Evolutionary conservation across 306 rosid species (phyloP).

Genomic region (Geum urbanum): DNA sequence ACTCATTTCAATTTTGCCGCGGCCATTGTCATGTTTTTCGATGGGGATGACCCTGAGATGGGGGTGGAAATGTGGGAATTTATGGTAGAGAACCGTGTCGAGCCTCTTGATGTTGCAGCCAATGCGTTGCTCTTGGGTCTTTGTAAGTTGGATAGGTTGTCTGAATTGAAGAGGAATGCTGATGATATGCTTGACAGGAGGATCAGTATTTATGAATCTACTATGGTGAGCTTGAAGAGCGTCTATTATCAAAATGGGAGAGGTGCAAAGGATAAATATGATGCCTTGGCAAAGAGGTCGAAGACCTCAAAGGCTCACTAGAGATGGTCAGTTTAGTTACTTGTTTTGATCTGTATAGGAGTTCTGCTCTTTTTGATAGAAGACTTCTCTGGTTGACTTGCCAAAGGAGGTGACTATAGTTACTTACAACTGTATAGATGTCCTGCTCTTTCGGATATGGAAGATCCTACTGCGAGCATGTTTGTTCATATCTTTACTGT

Average conservation of each 20-base stretch:
- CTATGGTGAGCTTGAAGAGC: slow-evolving; percentile 50
- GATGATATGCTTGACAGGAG: slow-evolving; percentile 54
- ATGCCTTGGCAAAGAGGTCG: slow-evolving; percentile 52
- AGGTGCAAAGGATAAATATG: slow-evolving; percentile 51
- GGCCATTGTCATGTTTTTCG: slow-evolving; percentile 55
- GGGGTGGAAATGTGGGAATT: slow-evolving; percentile 59
- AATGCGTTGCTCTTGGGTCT: slow-evolving; percentile 64
- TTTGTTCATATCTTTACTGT: background rate
- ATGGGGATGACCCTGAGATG: slow-evolving; percentile 62
- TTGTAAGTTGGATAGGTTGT: slow-evolving; percentile 42
- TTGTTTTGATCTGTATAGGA: slow-evolving; percentile 1
- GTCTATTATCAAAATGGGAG: slow-evolving; percentile 50
- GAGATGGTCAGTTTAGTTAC: slow-evolving; percentile 17
- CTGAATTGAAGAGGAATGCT: slow-evolving; percentile 42
- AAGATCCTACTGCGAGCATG: background rate
- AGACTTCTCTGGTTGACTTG: background rate
- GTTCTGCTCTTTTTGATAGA: background rate
- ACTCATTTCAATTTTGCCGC: slow-evolving; percentile 42
- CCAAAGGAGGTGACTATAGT: too few relatives aligned
- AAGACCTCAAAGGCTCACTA: slow-evolving; percentile 24
- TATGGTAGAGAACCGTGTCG: slow-evolving; percentile 44
- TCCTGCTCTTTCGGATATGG: too few relatives aligned
- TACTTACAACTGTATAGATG: too few relatives aligned
- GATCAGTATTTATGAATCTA: slow-evolving; percentile 46
- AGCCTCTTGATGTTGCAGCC: slow-evolving; percentile 52